Base-by-base conservation (phyloP, 1,284 basidiomycete species). In the Volvariella surrecta region DNA sequence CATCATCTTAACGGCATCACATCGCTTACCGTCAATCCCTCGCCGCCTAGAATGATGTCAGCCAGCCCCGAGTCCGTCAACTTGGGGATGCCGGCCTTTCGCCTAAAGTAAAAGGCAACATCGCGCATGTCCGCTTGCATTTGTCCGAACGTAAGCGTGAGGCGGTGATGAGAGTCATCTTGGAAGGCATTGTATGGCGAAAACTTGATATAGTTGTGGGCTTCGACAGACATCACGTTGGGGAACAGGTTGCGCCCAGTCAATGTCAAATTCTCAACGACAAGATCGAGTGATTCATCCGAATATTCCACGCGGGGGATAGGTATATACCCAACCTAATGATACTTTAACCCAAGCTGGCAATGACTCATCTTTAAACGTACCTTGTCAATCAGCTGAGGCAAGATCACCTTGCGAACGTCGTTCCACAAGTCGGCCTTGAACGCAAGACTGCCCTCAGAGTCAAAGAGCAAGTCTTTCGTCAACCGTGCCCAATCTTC, bases 81-180 rank as follows among this genome's bases (percentile, higher is more conserved):
- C 70, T 85, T 89, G 8, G 84, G 79, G 55, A 89, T 75, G 3
- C 88, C 88, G 0, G 67, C 71, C 71, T 89, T 89, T 68, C 77
- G 85, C 50, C 68, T 72, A 62, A 89, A 89, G 58, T 85, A 91
- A 61, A 96, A 95, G 10, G 85, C 82, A 16, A 96, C 88, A 55
- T 96, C 92, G 32, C 86, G 77, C 73, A 96, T 84, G 57, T 95
- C 92, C n/a, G 87, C 84, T 62, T 98, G 94, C 56, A 97, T 89
- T 63, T 98, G 93, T 20, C 71, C 70, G 31, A 93, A 68, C 4
- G 75, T 79, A 45, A 94, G 58, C 13, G 72, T 79, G 54, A 93
- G 76, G 51, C 79, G 75, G 59, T 91, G 87, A 50, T 73, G 71
- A 41, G 71, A 63, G 47, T 76, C 68, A 54, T 89, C 84, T 13